A percentile compares a stretch with the other conserved stretches of the same genome.
phyloP scores from a whole-genome alignment of 805 yeast genomes.

The Clavispora vitiphila region DNA sequence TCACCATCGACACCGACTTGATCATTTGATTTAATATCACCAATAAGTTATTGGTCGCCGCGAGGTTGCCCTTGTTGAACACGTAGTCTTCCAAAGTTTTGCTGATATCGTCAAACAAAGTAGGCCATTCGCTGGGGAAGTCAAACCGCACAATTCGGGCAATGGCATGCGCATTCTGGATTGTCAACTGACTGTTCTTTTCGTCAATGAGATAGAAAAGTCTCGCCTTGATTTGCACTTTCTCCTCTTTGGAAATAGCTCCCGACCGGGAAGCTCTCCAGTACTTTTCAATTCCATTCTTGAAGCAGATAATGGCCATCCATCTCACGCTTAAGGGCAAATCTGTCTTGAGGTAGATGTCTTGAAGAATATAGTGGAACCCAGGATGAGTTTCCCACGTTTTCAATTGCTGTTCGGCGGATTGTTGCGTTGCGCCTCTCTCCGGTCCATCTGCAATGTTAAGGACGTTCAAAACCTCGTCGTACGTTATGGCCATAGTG shows the following conservation, averaged over 20 bases:
- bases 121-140: conserved; percentile 85
- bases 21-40: conserved; percentile 71
- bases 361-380: conserved; percentile 52
- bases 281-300: conserved; percentile 77
- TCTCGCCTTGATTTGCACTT: conserved; percentile 52
- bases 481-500: conserved; percentile 21
- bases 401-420: conserved; percentile 67
- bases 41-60: conserved; percentile 57
- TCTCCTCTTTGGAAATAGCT: conserved; percentile 59
- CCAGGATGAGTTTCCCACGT: conserved; percentile 65
- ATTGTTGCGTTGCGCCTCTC: conserved; percentile 47
- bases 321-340: conserved; percentile 68
- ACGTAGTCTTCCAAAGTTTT: conserved; percentile 40
- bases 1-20: conserved; percentile 66
- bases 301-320: conserved; percentile 82
- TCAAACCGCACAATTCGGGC: conserved; percentile 78
- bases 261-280: conserved; percentile 72
- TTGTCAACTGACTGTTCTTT: conserved; percentile 65
- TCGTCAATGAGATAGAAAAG: conserved; percentile 61
- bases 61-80: conserved; percentile 37
- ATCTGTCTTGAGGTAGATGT: conserved; percentile 52
- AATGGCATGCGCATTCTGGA: conserved; percentile 82
- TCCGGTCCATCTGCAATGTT: conserved; percentile 35
- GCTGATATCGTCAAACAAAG: conserved; percentile 62
- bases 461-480: conserved; percentile 25